These are phyloP conservation scores for Rhododendron molle DNA, from an alignment of 148 eudicot genomes.

Conservation along the genomic window DNA sequence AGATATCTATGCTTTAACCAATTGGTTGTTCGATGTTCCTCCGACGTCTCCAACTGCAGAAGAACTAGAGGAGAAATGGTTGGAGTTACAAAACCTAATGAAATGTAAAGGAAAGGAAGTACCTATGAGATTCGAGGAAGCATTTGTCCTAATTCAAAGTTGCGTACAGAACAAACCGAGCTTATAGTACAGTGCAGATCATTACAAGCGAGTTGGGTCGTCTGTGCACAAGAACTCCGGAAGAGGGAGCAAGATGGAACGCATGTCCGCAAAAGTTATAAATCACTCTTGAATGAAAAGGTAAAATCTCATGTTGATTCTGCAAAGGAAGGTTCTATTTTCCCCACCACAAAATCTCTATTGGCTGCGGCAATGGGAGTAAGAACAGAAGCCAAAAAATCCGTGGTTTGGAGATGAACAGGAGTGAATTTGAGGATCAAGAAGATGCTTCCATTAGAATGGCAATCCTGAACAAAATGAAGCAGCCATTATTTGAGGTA, in stretches of 20 bases:
- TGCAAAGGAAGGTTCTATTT: neutral
- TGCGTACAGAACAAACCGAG: neutral
- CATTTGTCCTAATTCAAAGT: neutral
- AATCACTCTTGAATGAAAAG: neutral
- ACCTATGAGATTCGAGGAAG: neutral
- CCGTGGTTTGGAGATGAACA: neutral
- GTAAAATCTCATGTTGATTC: no score
- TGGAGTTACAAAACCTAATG: neutral
- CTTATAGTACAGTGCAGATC: neutral
- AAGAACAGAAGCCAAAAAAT: neutral
- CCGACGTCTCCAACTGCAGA: neutral
- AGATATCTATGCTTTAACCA: neutral
- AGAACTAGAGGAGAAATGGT: neutral
- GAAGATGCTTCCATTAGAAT: neutral
- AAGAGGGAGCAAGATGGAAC: neutral
- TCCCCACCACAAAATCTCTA: neutral
- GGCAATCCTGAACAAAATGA: neutral
- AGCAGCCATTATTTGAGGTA: neutral
- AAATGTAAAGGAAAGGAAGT: neutral
- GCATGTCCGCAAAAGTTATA: neutral
- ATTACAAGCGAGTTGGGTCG: neutral
- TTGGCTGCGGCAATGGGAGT: no score
- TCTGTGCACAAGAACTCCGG: neutral
- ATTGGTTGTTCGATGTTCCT: neutral
- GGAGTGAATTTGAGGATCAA: neutral